A percentile compares a stretch with the other conserved stretches of the same genome.
These are phyloP conservation scores for Apiotrichum montevideense DNA, from an alignment of 1,284 basidiomycete species.

Conservation along the genomic window DNA sequence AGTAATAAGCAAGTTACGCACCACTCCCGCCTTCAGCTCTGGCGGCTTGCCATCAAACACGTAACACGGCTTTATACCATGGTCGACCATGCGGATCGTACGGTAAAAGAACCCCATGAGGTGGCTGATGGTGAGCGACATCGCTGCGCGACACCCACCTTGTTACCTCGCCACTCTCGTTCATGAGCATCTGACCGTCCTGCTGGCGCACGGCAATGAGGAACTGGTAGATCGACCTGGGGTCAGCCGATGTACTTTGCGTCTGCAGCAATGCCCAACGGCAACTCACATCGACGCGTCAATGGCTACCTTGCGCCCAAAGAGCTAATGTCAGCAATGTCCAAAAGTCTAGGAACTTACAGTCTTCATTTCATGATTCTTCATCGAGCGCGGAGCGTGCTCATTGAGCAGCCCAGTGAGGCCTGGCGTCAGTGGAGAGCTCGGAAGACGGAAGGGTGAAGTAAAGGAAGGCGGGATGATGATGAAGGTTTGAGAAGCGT, in stretches of 20 bases:
- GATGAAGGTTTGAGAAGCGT: not conserved
- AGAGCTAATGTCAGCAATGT: slow-evolving; percentile 51
- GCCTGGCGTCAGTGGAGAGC: slow-evolving; percentile 48
- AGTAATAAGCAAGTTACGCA: slow-evolving; percentile 49
- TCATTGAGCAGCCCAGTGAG: slow-evolving; percentile 83
- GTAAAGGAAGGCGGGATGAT: no score
- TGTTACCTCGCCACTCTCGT: slow-evolving; percentile 93
- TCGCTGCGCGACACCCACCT: slow-evolving; percentile 49
- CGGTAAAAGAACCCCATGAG: slow-evolving; percentile 98
- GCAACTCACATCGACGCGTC: slow-evolving; percentile 84
- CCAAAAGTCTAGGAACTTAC: slow-evolving; percentile 17
- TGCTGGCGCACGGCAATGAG: slow-evolving; percentile 94
- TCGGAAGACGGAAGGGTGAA: not conserved
- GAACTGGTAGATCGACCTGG: slow-evolving; percentile 64
- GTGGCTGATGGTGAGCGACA: slow-evolving; percentile 55
- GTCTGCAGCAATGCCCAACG: not conserved
- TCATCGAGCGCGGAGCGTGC: slow-evolving; percentile 80
- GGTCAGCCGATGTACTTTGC: slow-evolving; percentile 14
- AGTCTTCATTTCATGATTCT: slow-evolving; percentile 91
- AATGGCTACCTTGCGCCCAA: slow-evolving; percentile 96
- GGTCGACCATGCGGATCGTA: slow-evolving; percentile 96
- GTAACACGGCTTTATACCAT: slow-evolving; percentile 96
- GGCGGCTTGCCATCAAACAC: slow-evolving; percentile 99
- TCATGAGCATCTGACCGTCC: slow-evolving; percentile 94
- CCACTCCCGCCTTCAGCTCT: slow-evolving; percentile 92